Evolutionary conservation across 83 land plant genomes (phyloP), one percentile per base, ranked within the genome.

Genomic region (Isoetes engelmannii): DNA sequence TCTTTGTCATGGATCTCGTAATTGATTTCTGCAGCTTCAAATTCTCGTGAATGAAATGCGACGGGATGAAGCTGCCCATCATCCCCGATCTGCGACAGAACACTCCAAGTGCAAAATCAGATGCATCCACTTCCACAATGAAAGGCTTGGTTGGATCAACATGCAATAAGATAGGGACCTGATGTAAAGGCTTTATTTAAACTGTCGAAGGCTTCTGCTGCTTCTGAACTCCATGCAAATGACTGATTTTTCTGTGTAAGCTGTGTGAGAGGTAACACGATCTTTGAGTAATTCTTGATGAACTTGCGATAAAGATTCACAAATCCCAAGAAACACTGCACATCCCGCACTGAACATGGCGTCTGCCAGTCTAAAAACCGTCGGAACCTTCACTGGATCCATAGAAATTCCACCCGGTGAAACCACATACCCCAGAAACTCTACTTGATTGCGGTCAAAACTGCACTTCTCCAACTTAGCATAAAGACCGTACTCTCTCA

Each of bases 51-150:
- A 28, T 28, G 2, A 28, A 28, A 28, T 0, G 37, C 37, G 37
- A 28, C 0, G 2, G 37, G 37, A 28, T 28, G 37, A 28, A 28
- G 37, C 2, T 28, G 37, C 2, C 37, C 37, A 28, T 64, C 67
- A 6, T 41, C 67, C 6, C 67, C 67, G 13, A 7, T 15, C 53
- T 64, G 67, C 44, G 67, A 64, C 7, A 43, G 7, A 6, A 64
- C 7, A 53, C 6, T 45, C 67, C 53, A 17, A 64, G 54, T 6
- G 67, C 67, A 64, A 64, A 64, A 15, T 64, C 67, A 9, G 67
- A 64, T 64, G 67, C 67, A 64, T 64, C 67, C 13, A 53, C 67
- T 42, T 64, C 67, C n/a, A 64, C 28, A 8, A 42, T 45, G 15
- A 41, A 64, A 12, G 67, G 67, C 7, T 15, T 5, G 15, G 53